These are phyloP conservation scores for Podospora comata DNA, from an alignment of 495 filamentous ascomycete genomes.

Conservation along the genomic window DNA sequence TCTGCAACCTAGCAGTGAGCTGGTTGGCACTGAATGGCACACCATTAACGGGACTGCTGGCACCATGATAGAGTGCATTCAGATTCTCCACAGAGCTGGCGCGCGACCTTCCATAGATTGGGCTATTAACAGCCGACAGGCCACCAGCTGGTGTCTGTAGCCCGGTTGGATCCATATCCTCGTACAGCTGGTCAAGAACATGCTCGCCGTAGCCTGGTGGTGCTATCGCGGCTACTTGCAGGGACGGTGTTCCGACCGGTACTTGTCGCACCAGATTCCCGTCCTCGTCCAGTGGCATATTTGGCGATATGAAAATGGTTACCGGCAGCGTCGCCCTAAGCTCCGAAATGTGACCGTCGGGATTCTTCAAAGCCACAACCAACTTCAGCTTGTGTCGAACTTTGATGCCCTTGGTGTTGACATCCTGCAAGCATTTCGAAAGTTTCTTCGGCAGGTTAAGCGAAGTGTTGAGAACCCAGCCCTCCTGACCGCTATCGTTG, in stretches of 20 bases:
- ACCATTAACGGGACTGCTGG: conserved; percentile 33
- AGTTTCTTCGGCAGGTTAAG: conserved; percentile 75
- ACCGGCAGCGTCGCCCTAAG: conserved; percentile 83
- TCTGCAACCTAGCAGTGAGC: conserved; percentile 61
- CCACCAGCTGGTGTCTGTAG: conserved; percentile 68
- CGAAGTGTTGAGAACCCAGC: conserved; percentile 66
- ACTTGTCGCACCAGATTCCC: conserved; percentile 63
- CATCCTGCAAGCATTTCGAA: conserved; percentile 77
- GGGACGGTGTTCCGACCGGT: conserved; percentile 36
- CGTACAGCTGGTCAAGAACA: conserved; percentile 81
- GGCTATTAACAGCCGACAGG: conserved; percentile 69
- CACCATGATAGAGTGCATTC: conserved; percentile 41
- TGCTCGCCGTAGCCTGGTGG: conserved; percentile 89
- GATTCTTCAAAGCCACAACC: conserved; percentile 83
- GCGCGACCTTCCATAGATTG: conserved; percentile 70
- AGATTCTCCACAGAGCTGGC: conserved; percentile 78
- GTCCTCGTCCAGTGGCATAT: conserved; percentile 76
- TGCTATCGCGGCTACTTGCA: conserved; percentile 52
- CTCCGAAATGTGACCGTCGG: conserved; percentile 90
- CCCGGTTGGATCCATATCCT: conserved; percentile 71
- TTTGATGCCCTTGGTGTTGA: conserved; percentile 78
- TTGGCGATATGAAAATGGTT: conserved; percentile 89
- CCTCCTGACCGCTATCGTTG: conserved; percentile 67
- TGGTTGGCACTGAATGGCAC: conserved; percentile 52
- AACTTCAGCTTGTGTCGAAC: conserved; percentile 83